Conservation (phyloP, 352 stramenopile genomes). For the Aphanomyces stellatus region DNA sequence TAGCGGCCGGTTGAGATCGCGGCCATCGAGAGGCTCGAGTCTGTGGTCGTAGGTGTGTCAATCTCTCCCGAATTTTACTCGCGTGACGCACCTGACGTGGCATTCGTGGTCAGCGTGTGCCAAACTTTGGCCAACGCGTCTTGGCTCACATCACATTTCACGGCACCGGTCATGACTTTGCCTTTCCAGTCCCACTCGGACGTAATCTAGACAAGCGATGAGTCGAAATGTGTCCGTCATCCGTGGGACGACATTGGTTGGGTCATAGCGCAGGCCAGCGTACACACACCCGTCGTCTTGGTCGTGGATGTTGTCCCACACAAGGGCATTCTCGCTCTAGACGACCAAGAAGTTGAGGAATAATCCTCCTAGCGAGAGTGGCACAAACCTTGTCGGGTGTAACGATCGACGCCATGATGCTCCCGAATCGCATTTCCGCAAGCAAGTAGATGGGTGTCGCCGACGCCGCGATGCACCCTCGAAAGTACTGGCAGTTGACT, state of each 20-base stretch:
- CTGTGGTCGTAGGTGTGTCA: background rate
- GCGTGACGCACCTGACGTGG: background rate
- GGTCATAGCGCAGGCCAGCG: conserved; percentile 54
- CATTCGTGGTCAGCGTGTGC: background rate
- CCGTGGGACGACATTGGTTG: conserved; percentile 22
- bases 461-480: background rate
- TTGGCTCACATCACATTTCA: background rate
- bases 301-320: conserved; percentile 56
- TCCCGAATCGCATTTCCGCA: conserved; percentile 44
- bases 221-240: background rate
- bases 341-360: background rate
- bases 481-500: background rate
- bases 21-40: background rate
- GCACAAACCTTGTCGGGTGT: background rate
- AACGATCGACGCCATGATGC: background rate
- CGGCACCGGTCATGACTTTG: background rate
- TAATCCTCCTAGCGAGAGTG: background rate
- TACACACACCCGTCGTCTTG: conserved; percentile 62
- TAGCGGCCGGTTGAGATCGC: background rate
- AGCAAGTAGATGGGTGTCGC: conserved; percentile 30
- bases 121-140: background rate
- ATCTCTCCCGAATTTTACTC: no score
- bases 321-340: conserved; percentile 25
- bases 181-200: conserved; percentile 3
- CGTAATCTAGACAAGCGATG: background rate